Evolutionary conservation across 2,329 filamentous ascomycete genomes (phyloP), one percentile per base, ranked within the genome.

Genomic region (Colletotrichum sojae): DNA sequence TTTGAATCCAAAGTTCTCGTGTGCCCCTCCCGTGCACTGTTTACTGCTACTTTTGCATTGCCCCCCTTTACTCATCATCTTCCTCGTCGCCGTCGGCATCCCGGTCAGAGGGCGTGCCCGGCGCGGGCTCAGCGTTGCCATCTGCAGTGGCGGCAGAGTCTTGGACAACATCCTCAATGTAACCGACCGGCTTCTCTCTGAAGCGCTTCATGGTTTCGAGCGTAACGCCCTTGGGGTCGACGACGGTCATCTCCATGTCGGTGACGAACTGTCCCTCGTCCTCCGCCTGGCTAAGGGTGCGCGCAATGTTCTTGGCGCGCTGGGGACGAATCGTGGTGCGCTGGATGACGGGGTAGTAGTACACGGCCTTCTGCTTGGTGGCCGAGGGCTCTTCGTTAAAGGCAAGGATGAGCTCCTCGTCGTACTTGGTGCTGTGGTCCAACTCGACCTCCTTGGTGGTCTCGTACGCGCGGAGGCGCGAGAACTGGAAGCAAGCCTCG

Each of bases 331-430:
- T 88, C 22, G 84, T 84, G 54, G 85, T 88, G 62, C 88, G 87
- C 78, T 91, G 89, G 80, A 92, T 87, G 71, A 92, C 84, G 4
- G 90, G 90, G 73, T 92, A 92, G 79, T 91, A 92, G 78, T 90
- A 91, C 13, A 86, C 88, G 6, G 85, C 90, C 76, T 88, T 88
- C 71, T 88, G 84, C 57, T 80, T 76, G 71, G 85, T 83, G 45
- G 71, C 58, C 36, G 67, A 66, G 54, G 70, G 77, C 71, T 87
- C 86, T 71, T 89, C 85, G 73, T 88, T 85, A 74, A 86, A 85
- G 3, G 88, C 84, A 31, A 92, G 79, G 65, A 91, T 84, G 40
- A 92, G 82, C 78, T 92, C 89, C 71, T 91, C 85, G 71, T 87
- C 83, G 76, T 91, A 92, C 79, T 91, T 91, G 62, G 84, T 86